Conservation (phyloP, 2,329 filamentous ascomycete species). For the Dendryphion nanum region DNA sequence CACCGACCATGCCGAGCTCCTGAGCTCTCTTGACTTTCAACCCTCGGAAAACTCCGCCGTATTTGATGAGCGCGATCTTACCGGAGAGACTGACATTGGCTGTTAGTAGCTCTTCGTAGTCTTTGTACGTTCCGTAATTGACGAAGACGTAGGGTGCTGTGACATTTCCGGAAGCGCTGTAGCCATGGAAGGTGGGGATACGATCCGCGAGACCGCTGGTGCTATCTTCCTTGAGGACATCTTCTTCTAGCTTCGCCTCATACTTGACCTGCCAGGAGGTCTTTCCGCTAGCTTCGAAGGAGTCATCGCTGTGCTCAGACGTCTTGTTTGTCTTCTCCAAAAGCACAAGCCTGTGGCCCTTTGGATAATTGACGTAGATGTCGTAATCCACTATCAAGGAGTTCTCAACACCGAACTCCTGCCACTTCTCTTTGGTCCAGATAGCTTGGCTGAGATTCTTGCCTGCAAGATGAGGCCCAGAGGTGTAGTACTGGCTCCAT, state of each 20-base stretch:
- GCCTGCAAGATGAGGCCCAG: constrained; percentile 51
- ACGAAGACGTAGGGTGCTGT: constrained; percentile 84
- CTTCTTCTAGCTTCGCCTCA: constrained; percentile 79
- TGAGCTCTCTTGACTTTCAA: constrained; percentile 91
- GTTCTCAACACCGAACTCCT: constrained; percentile 48
- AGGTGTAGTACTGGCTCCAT: constrained; percentile 53
- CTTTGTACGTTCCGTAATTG: constrained; percentile 84
- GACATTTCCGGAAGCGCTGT: constrained; percentile 88
- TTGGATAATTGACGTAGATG: constrained; percentile 52
- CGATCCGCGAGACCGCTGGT: constrained; percentile 71
- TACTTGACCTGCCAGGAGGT: constrained; percentile 64
- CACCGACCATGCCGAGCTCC: constrained; percentile 85
- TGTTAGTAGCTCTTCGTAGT: constrained; percentile 77
- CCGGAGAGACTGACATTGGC: constrained; percentile 75
- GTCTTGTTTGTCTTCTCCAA: constrained; percentile 53
- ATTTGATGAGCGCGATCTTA: constrained; percentile 84
- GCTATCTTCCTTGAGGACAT: constrained; percentile 77
- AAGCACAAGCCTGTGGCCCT: constrained; percentile 47
- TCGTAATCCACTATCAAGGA: constrained; percentile 50
- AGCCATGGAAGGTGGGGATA: constrained; percentile 91
- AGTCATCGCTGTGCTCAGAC: constrained; percentile 51
- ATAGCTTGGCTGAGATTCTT: constrained; percentile 53
- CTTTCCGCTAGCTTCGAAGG: constrained; percentile 26
- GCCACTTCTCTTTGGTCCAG: constrained; percentile 51
- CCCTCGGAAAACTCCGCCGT: constrained; percentile 83